Percentiles rank a stretch among this genome's conserved stretches.
phyloP scores from a whole-genome alignment of 768 basidiomycete genomes.

The Hygrophoropsis aurantiaca region DNA sequence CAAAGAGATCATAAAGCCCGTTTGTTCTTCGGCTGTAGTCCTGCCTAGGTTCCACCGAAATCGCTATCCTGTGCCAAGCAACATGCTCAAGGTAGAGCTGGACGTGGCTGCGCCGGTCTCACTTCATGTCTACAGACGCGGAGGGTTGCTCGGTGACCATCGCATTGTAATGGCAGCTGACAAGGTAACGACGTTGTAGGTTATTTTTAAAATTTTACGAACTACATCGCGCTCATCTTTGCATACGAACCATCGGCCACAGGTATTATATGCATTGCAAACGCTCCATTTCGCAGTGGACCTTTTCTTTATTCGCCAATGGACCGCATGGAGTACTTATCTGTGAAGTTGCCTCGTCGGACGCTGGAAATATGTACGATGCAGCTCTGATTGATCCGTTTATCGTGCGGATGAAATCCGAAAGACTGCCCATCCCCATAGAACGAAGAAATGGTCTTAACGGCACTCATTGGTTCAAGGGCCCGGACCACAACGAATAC shows the following conservation, averaged over 20 bases:
- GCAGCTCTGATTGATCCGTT: constrained; percentile 4
- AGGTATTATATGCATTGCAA: constrained; percentile 25
- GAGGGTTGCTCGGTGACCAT: constrained; percentile 23
- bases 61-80: background rate
- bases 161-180: constrained; percentile 25
- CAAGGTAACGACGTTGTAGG: constrained; percentile 19
- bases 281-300: constrained; percentile 20
- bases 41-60: background rate
- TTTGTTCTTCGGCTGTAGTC: background rate
- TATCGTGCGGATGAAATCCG: constrained; percentile 15
- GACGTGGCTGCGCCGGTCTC: constrained; percentile 5
- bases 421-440: constrained; percentile 9
- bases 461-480: constrained; percentile 21
- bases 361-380: constrained; percentile 6
- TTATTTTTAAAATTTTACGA: background rate
- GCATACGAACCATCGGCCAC: background rate
- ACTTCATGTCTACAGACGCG: constrained; percentile 25
- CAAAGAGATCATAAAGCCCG: background rate
- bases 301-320: constrained; percentile 18
- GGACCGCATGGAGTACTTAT: constrained; percentile 17
- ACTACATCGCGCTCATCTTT: background rate
- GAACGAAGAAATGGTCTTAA: constrained; percentile 5
- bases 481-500: constrained; percentile 20
- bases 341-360: constrained; percentile 21
- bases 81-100: constrained; percentile 7